Conservation (phyloP, 805 yeast species). For the Myxozyma neglecta region DNA sequence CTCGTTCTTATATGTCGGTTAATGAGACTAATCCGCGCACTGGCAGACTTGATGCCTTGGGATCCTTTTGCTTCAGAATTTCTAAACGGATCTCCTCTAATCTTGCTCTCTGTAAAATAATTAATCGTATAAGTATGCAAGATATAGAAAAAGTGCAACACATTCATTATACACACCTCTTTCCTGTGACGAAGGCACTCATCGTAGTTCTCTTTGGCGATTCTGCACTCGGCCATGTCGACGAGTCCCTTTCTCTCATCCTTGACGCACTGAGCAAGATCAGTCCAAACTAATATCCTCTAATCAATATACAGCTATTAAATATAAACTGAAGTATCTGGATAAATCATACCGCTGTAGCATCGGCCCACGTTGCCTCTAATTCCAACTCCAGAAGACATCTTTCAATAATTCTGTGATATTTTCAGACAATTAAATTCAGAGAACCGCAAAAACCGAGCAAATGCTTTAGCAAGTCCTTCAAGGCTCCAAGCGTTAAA, state of each 20-base stretch:
- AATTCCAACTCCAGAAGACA: constrained; percentile 46
- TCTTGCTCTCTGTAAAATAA: constrained; percentile 21
- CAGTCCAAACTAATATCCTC: constrained; percentile 14
- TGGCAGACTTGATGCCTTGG: constrained; percentile 8
- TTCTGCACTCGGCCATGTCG: constrained; percentile 41
- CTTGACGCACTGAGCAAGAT: constrained; percentile 19
- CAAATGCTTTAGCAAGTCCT: not conserved
- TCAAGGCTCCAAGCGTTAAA: not conserved
- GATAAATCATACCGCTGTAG: constrained; percentile 42
- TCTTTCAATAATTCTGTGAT: constrained; percentile 9
- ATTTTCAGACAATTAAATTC: not conserved
- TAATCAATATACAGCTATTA: not conserved
- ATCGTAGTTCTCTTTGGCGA: constrained; percentile 49
- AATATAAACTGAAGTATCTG: too few species aligned
- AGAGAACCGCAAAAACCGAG: too few species aligned
- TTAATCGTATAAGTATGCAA: not conserved
- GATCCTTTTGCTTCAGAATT: constrained; percentile 7
- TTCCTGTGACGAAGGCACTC: constrained; percentile 54
- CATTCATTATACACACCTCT: constrained; percentile 38
- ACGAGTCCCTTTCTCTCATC: constrained; percentile 6
- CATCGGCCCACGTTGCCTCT: constrained; percentile 51
- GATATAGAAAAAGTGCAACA: not conserved
- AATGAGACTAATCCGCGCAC: constrained; percentile 11
- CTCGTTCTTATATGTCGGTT: constrained; percentile 1
- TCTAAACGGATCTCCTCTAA: constrained; percentile 13